These are phyloP conservation scores for Galerina sulciceps DNA, from an alignment of 768 basidiomycete species.

Conservation along the genomic window DNA sequence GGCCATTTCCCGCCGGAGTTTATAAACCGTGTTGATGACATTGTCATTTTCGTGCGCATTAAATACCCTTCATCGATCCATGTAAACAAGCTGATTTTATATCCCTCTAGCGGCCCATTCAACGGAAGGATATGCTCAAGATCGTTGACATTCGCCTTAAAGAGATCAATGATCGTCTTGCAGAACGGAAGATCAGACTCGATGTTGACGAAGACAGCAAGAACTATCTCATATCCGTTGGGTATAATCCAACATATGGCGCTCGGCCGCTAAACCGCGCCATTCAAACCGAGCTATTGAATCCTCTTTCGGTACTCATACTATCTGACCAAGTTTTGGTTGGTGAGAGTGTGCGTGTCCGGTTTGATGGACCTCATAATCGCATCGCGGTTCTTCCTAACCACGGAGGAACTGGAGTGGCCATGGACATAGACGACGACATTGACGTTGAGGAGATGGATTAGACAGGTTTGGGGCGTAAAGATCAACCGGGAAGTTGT, in stretches of 20 bases:
- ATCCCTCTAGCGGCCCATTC: conserved; percentile 71
- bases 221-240: conserved; percentile 72
- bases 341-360: conserved; percentile 74
- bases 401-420: conserved; percentile 65
- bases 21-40: conserved; percentile 87
- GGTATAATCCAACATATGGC: conserved; percentile 84
- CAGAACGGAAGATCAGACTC: conserved; percentile 78
- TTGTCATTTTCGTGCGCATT: conserved; percentile 73
- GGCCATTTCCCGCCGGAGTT: conserved; percentile 92
- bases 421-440: conserved; percentile 65
- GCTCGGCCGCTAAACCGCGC: conserved; percentile 91
- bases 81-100: neutral
- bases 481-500: too few relatives aligned
- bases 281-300: conserved; percentile 91
- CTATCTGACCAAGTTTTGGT: conserved; percentile 84
- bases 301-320: conserved; percentile 85
- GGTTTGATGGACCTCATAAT: conserved; percentile 84
- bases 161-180: conserved; percentile 86
- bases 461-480: conserved; percentile 18
- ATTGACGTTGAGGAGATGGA: conserved; percentile 77
- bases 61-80: neutral
- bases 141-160: conserved; percentile 89
- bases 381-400: conserved; percentile 80
- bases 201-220: conserved; percentile 79
- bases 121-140: conserved; percentile 71